phyloP scores from a whole-genome alignment of 768 basidiomycete genomes.

The Tylopilus subfusipes region DNA sequence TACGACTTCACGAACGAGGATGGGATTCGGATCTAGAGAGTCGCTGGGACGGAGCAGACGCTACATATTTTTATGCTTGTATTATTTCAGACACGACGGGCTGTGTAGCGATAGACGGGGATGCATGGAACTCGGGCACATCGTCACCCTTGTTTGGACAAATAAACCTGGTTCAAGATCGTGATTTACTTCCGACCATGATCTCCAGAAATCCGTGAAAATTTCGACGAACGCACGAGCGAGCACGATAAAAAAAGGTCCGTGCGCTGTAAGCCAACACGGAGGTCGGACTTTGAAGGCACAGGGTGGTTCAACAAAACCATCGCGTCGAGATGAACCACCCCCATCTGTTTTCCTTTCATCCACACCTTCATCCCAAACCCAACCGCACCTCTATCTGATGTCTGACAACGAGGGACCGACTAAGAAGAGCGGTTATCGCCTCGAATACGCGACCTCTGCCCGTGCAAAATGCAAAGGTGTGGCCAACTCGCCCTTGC shows the following conservation, averaged over 20 bases:
- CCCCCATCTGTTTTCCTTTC: slow-evolving; percentile 31
- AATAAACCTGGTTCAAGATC: slow-evolving; percentile 23
- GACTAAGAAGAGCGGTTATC: slow-evolving; percentile 51
- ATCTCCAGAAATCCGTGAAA: slow-evolving; percentile 11
- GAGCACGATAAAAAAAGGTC: slow-evolving; percentile 30
- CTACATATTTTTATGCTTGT: slow-evolving; percentile 6
- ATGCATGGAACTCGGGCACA: not conserved
- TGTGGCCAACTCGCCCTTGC: slow-evolving; percentile 28
- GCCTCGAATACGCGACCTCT: slow-evolving; percentile 71
- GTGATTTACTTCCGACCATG: slow-evolving; percentile 9
- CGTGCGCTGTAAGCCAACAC: slow-evolving; percentile 34
- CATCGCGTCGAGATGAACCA: slow-evolving; percentile 39
- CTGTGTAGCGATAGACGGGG: not conserved
- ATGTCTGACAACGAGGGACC: slow-evolving; percentile 37
- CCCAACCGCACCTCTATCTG: slow-evolving; percentile 19
- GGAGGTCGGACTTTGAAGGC: slow-evolving; percentile 37
- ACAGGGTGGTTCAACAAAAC: slow-evolving; percentile 38
- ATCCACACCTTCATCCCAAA: slow-evolving; percentile 18
- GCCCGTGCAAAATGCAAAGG: slow-evolving; percentile 78
- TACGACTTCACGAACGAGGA: slow-evolving; percentile 35
- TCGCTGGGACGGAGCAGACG: not conserved
- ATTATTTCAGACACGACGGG: slow-evolving; percentile 2
- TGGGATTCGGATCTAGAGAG: slow-evolving; percentile 17
- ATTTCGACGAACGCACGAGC: slow-evolving; percentile 21
- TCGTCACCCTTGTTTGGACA: slow-evolving; percentile 28